Evolutionary conservation across 2,329 filamentous ascomycete genomes (phyloP).

Genomic region (Colletotrichum camelliae): DNA sequence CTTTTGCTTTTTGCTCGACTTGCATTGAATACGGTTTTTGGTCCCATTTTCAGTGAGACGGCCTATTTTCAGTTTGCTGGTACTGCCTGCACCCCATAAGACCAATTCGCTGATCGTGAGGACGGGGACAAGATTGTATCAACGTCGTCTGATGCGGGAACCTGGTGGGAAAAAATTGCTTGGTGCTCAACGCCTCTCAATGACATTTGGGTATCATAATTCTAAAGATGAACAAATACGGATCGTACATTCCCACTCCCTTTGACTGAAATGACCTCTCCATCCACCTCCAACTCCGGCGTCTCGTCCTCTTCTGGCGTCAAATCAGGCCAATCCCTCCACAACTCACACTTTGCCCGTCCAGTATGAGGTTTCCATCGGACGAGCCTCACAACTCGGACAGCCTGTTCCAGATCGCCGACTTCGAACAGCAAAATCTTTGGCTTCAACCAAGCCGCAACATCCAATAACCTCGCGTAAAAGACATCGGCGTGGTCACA

Average conservation of each 20-base stretch:
- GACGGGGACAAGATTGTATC: no score
- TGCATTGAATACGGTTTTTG: background rate
- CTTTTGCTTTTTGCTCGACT: background rate
- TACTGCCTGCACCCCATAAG: background rate
- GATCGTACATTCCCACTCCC: slow-evolving; percentile 55
- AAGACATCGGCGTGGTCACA: slow-evolving; percentile 61
- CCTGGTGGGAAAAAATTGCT: no score
- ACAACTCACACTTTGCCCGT: slow-evolving; percentile 63
- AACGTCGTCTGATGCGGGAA: no score
- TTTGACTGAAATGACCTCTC: slow-evolving; percentile 31
- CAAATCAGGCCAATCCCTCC: slow-evolving; percentile 70
- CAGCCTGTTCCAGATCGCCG: slow-evolving; percentile 71
- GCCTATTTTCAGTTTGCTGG: background rate
- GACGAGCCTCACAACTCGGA: slow-evolving; percentile 62
- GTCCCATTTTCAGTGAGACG: no score
- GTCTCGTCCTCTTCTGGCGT: slow-evolving; percentile 32
- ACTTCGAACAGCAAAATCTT: slow-evolving; percentile 72
- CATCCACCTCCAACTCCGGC: slow-evolving; percentile 25
- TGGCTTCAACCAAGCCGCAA: slow-evolving; percentile 55
- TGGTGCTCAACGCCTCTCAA: background rate
- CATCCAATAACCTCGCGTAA: slow-evolving; percentile 67
- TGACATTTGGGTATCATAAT: background rate
- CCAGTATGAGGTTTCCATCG: slow-evolving; percentile 28
- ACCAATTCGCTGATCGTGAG: background rate
- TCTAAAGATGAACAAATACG: slow-evolving; percentile 34